phyloP scores from a whole-genome alignment of 805 yeast genomes.

The Yarrowia yakushimensis region DNA sequence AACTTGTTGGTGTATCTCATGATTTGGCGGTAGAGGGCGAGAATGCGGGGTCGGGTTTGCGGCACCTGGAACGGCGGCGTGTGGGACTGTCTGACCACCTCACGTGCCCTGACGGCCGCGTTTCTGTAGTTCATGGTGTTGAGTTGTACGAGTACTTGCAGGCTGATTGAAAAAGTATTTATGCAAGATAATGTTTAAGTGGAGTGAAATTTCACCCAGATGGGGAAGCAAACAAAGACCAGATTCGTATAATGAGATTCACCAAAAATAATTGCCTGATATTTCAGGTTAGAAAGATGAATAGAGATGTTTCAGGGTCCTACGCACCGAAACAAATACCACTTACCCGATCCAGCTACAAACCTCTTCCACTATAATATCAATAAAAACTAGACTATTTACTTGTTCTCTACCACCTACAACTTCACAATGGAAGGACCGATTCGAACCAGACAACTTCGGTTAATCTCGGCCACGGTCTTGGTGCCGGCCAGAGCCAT shows the following conservation, averaged over 20 bases:
- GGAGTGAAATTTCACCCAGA: too few relatives aligned
- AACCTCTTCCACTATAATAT: too few relatives aligned
- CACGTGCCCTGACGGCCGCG: neutral
- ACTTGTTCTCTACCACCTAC: neutral
- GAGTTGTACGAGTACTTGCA: neutral
- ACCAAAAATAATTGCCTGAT: too few relatives aligned
- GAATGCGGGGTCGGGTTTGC: neutral
- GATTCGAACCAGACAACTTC: slow-evolving; percentile 26
- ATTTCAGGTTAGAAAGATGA: too few relatives aligned
- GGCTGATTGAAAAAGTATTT: too few relatives aligned
- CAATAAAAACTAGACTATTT: too few relatives aligned
- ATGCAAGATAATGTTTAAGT: too few relatives aligned
- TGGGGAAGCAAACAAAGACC: too few relatives aligned
- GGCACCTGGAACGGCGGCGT: neutral
- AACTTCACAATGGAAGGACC: slow-evolving; percentile 27
- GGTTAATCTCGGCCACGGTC: slow-evolving; percentile 27
- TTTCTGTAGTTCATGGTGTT: slow-evolving; percentile 10
- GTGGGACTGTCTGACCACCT: slow-evolving; percentile 5
- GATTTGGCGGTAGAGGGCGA: neutral
- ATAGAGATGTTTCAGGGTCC: too few relatives aligned
- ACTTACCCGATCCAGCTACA: too few relatives aligned
- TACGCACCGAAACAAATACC: too few relatives aligned
- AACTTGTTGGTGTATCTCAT: neutral
- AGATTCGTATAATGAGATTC: too few relatives aligned
- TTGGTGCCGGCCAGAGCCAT: slow-evolving; percentile 34